phyloP scores from a whole-genome alignment of 352 stramenopile species.

The Phytophthora syringae region DNA sequence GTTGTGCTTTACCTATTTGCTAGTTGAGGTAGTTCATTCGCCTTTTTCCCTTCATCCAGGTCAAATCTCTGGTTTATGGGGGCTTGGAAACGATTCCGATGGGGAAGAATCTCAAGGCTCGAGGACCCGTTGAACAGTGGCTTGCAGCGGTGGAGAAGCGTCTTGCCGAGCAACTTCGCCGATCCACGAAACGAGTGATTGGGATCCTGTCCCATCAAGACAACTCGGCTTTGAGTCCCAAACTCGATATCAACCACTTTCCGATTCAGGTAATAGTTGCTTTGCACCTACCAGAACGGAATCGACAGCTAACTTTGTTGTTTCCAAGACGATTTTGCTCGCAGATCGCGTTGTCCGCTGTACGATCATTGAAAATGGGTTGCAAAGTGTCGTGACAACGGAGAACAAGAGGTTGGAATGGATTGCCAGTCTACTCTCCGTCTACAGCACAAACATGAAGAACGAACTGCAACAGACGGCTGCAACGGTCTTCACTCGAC shows the following conservation, averaged over 20 bases:
- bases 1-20: background rate
- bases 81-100: constrained; percentile 57
- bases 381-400: background rate
- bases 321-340: constrained; percentile 49
- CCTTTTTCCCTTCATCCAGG: constrained; percentile 5
- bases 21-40: too few relatives aligned
- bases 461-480: background rate
- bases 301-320: background rate
- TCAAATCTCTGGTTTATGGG: constrained; percentile 50
- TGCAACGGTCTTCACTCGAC: constrained; percentile 1
- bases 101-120: constrained; percentile 78
- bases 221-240: background rate
- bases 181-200: constrained; percentile 54
- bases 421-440: constrained; percentile 5
- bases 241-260: constrained; percentile 15
- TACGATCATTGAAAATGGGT: constrained; percentile 42
- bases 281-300: background rate
- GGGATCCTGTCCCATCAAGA: constrained; percentile 26
- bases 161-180: constrained; percentile 61
- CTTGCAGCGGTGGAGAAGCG: constrained; percentile 63
- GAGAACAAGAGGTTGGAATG: constrained; percentile 1
- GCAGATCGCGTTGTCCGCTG: constrained; percentile 58
- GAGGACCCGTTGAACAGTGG: constrained; percentile 75
- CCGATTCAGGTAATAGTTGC: constrained; percentile 34
- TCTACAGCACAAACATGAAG: constrained; percentile 11